Conservation (phyloP, 108 stramenopile species). For the Cyclostephanos tholiformis region DNA sequence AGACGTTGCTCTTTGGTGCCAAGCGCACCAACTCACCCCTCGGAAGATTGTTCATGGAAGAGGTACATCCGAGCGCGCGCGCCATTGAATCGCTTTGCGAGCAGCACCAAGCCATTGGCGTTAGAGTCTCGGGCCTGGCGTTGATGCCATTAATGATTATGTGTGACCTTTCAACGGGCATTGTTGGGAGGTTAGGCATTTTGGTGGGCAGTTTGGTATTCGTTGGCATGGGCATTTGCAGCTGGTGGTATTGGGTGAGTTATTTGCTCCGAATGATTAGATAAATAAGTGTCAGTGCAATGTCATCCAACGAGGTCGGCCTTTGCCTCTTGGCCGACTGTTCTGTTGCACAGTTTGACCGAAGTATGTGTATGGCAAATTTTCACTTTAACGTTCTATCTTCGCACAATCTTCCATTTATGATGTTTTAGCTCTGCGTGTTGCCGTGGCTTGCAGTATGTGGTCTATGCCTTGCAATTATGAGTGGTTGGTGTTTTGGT, state of each 20-base stretch:
- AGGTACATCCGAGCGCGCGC: slow-evolving; percentile 52
- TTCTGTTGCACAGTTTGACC: not conserved
- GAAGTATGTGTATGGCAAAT: not conserved
- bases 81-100: slow-evolving; percentile 61
- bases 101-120: slow-evolving; percentile 70
- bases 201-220: slow-evolving; percentile 36
- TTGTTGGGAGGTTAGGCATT: slow-evolving; percentile 47
- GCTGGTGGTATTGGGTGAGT: slow-evolving; percentile 51
- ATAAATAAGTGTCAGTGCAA: not conserved
- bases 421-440: slow-evolving; percentile 50
- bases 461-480: slow-evolving; percentile 51
- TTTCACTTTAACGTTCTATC: not conserved
- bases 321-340: too few relatives aligned
- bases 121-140: slow-evolving; percentile 70
- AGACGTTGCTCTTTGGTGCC: slow-evolving; percentile 74
- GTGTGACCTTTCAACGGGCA: slow-evolving; percentile 34
- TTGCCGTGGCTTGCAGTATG: slow-evolving; percentile 61
- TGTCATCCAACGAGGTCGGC: too few relatives aligned
- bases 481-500: slow-evolving; percentile 76
- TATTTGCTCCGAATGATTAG: not conserved
- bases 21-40: slow-evolving; percentile 70
- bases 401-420: not conserved
- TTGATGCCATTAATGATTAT: slow-evolving; percentile 59
- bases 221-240: slow-evolving; percentile 29
- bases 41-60: slow-evolving; percentile 55